Evolutionary conservation across 2,329 filamentous ascomycete genomes (phyloP).

Genomic region (Penicillium sp.): DNA sequence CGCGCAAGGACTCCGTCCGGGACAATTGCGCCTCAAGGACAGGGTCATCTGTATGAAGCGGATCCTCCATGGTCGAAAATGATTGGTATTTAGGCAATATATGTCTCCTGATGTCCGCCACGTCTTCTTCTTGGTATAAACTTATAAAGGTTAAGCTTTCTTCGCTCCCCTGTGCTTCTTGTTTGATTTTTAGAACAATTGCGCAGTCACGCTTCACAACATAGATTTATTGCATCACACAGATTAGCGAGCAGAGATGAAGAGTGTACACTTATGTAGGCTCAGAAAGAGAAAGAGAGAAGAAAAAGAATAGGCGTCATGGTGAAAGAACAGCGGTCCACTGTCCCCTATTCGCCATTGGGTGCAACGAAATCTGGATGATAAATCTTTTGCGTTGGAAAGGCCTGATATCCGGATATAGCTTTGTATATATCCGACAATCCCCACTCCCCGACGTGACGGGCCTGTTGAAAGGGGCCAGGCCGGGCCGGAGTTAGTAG

Average conservation of each 20-base stretch:
- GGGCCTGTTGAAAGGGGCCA: not conserved
- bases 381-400: not conserved
- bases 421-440: not conserved
- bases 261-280: not conserved
- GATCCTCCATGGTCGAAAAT: not conserved
- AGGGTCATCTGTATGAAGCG: not conserved
- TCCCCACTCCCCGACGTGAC: not conserved
- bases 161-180: not conserved
- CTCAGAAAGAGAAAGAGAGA: not conserved
- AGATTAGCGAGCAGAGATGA: not conserved
- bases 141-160: not conserved
- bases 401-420: not conserved
- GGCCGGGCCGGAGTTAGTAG: not conserved
- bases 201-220: not conserved
- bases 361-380: not conserved
- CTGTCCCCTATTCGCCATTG: not conserved
- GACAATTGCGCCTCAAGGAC: slow-evolving; percentile 10
- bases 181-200: not conserved
- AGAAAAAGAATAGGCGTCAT: not conserved
- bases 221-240: not conserved
- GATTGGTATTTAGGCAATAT: not conserved
- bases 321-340: not conserved
- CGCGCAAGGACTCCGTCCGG: slow-evolving; percentile 8
- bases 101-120: not conserved
- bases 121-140: not conserved